Conservation (phyloP, 2,329 filamentous ascomycete species). For the Aureobasidium subglaciale region DNA sequence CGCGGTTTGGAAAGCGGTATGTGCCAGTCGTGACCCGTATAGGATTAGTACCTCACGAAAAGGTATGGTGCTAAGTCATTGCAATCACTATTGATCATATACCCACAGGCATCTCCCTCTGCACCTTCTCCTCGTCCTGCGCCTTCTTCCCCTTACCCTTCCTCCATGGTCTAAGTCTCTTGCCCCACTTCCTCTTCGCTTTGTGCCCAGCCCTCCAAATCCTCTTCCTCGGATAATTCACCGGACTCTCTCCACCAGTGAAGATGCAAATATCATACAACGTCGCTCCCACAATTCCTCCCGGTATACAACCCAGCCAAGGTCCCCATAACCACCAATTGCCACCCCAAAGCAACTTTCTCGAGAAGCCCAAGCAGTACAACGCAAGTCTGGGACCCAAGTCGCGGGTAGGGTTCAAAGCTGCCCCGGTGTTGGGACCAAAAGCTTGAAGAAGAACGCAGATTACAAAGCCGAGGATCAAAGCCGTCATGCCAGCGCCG, state of each 20-base stretch:
- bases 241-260: conserved; percentile 41
- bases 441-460: conserved; percentile 34
- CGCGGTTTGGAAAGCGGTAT: too few species aligned
- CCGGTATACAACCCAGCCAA: conserved; percentile 35
- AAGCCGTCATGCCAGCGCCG: conserved; percentile 46
- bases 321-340: conserved; percentile 44
- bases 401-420: conserved; percentile 45
- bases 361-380: conserved; percentile 38
- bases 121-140: neutral
- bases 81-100: too few species aligned
- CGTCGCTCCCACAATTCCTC: conserved; percentile 38
- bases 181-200: conserved; percentile 13
- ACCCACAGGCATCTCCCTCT: too few species aligned
- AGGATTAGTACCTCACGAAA: too few species aligned
- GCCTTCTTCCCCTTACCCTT: neutral
- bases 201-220: conserved; percentile 15
- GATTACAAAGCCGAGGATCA: conserved; percentile 42
- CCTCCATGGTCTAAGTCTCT: neutral
- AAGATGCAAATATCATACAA: conserved; percentile 47
- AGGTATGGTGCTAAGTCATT: too few species aligned
- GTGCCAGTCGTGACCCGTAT: too few species aligned
- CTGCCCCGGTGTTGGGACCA: conserved; percentile 41
- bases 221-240: conserved; percentile 41
- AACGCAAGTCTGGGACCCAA: conserved; percentile 44
- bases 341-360: conserved; percentile 28